phyloP scores from a whole-genome alignment of 2,329 filamentous ascomycete species.

The Colletotrichum karsti region DNA sequence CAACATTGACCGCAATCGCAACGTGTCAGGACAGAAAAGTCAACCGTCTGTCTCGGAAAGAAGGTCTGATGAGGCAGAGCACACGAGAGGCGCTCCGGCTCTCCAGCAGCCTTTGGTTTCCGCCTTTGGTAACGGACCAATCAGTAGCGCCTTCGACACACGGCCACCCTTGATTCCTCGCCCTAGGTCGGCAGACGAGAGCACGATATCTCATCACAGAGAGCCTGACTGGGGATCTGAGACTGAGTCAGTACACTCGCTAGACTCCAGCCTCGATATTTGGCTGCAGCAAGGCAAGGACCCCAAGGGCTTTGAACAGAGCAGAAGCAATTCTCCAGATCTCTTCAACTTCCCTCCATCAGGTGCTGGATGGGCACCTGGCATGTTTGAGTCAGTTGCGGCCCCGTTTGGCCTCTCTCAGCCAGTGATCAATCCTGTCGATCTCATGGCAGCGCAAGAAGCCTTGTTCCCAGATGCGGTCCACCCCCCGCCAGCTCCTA shows the following conservation, averaged over 20 bases:
- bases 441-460: slow-evolving; percentile 52
- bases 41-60: slow-evolving; percentile 39
- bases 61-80: slow-evolving; percentile 31
- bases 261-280: slow-evolving; percentile 62
- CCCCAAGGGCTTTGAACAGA: slow-evolving; percentile 42
- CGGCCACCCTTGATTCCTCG: slow-evolving; percentile 44
- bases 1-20: slow-evolving; percentile 46
- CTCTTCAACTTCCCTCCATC: slow-evolving; percentile 61
- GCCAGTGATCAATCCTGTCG: slow-evolving; percentile 50
- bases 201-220: slow-evolving; percentile 48
- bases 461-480: slow-evolving; percentile 44
- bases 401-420: slow-evolving; percentile 42
- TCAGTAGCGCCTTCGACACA: slow-evolving; percentile 35
- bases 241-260: slow-evolving; percentile 50
- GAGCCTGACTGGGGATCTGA: slow-evolving; percentile 55
- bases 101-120: slow-evolving; percentile 41
- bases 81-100: slow-evolving; percentile 28
- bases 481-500: slow-evolving; percentile 55
- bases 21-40: slow-evolving; percentile 38
- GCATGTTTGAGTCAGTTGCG: slow-evolving; percentile 51
- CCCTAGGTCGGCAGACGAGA: slow-evolving; percentile 57
- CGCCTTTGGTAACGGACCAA: slow-evolving; percentile 38
- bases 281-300: slow-evolving; percentile 61
- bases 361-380: slow-evolving; percentile 54
- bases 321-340: slow-evolving; percentile 53